Percentiles rank a stretch among this genome's conserved stretches.
Conservation (phyloP, 805 yeast genomes). For the Candida koratica region DNA sequence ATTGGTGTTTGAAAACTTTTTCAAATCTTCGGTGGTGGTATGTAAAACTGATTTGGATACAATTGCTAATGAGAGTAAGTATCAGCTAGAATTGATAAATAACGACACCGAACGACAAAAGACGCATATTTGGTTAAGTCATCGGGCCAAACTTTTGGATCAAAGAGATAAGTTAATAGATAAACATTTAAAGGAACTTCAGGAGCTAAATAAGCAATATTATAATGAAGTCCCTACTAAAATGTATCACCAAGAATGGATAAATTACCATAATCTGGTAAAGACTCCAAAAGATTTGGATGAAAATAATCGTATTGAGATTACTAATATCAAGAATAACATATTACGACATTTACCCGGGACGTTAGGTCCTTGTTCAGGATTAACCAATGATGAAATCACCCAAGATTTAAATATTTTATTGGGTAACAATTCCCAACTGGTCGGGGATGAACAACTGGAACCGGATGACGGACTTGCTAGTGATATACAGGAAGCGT, state of each 20-base stretch:
- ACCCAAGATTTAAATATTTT: conserved; percentile 19
- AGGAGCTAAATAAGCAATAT: conserved; percentile 27
- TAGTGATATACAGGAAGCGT: conserved; percentile 4
- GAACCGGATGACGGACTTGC: neutral
- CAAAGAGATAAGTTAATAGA: conserved; percentile 24
- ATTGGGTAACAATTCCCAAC: too few species aligned
- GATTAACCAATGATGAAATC: conserved; percentile 23
- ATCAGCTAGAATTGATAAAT: conserved; percentile 25
- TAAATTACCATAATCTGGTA: conserved; percentile 13
- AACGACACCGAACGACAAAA: conserved; percentile 21
- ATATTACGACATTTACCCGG: conserved; percentile 8
- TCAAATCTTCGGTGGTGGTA: conserved; percentile 12
- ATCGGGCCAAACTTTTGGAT: conserved; percentile 21
- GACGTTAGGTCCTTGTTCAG: conserved; percentile 18
- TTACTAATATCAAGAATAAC: conserved; percentile 23
- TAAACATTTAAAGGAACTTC: conserved; percentile 25
- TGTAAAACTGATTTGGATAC: conserved; percentile 23
- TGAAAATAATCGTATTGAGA: neutral
- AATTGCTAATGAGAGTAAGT: conserved; percentile 25
- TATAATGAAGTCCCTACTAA: conserved; percentile 19
- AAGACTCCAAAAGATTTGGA: conserved; percentile 3
- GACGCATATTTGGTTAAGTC: conserved; percentile 34
- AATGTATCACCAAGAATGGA: conserved; percentile 8
- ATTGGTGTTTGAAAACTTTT: conserved; percentile 5
- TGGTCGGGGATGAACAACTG: too few species aligned